Base-by-base conservation (phyloP, 2,329 filamentous ascomycete genomes). In the Hymenoscyphus linearis region DNA sequence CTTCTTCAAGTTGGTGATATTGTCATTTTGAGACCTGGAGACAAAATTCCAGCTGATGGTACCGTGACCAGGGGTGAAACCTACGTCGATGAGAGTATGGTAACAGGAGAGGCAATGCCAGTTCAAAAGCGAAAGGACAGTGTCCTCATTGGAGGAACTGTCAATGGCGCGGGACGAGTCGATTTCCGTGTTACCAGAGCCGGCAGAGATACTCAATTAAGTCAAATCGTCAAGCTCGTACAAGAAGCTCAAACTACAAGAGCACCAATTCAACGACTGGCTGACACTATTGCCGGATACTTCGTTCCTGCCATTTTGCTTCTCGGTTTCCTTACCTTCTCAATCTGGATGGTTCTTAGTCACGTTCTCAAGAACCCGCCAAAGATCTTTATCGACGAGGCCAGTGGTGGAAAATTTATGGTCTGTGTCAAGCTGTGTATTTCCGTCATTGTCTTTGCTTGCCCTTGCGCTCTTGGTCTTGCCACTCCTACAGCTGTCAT, bases 381-480 rank as follows among this genome's bases (percentile, higher is more conserved):
- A 1, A 83, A 87, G 71, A 93, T 98, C 65, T 99, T 99, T 76
- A 77, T 89, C 27, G 82, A 89, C 62, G 86, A 88, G 62, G 83
- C 85, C 52, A 93, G 89, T 71, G 95, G 95, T 64, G 95, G 95
- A 60, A 93, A 91, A 73, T 80, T 97, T 65, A 97, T 99, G 90
- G 91, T 98, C 2, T 99, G 95, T 73, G 80, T 98, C 65, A 96
- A 98, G 78, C 86, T 99, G 16, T 98, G 95, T 76, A 99, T 99
- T 69, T 96, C 95, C 0, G 95, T 99, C 67, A 96, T 99, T 71
- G 95, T 98, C 22, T 97, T 99, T 74, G 95, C 95, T 4, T 99
- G 95, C 72, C 95, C 95, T 18, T 99, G 95, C 72, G 95, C 95
- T 1, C 85, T 99, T n/a, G 95, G 95, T 60, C 82, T 99, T 18